A percentile compares a stretch with the other conserved stretches of the same genome.
Conservation (phyloP, 2,329 filamentous ascomycete species). For the Apiospora arundinis region DNA sequence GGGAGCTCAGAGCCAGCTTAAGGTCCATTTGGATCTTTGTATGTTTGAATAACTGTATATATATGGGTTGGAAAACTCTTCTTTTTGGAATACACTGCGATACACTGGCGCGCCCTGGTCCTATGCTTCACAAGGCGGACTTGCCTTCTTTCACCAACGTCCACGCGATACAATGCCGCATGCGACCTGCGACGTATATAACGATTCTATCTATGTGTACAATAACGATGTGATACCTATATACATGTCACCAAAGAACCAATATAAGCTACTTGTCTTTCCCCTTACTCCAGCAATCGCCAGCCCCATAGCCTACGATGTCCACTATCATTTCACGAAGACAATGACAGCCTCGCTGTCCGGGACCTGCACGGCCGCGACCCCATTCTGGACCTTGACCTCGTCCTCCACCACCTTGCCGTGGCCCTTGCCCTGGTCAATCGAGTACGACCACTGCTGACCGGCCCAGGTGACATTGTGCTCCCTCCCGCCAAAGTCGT, state of each 20-base stretch:
- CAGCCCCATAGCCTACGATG: background rate
- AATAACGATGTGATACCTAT: too few relatives aligned
- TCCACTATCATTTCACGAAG: background rate
- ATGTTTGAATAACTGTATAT: background rate
- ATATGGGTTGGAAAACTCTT: background rate
- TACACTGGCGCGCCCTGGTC: background rate
- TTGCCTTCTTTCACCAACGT: background rate
- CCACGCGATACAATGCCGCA: background rate
- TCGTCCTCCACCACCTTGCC: background rate
- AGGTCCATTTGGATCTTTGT: background rate
- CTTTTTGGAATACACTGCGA: background rate
- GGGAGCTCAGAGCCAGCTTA: background rate
- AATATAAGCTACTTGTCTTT: background rate
- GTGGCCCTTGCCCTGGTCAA: conserved; percentile 30
- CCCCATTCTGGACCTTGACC: conserved; percentile 13
- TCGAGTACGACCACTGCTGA: conserved; percentile 32
- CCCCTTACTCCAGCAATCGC: background rate
- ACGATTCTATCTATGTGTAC: background rate
- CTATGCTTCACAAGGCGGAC: background rate
- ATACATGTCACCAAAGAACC: too few relatives aligned
- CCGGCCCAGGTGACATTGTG: conserved; percentile 38
- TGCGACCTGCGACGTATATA: background rate
- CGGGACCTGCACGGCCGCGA: conserved; percentile 22
- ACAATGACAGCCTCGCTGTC: conserved; percentile 25
- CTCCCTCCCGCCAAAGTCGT: conserved; percentile 35